phyloP scores from a whole-genome alignment of 305 asterid species.

The Rubia balearica region DNA sequence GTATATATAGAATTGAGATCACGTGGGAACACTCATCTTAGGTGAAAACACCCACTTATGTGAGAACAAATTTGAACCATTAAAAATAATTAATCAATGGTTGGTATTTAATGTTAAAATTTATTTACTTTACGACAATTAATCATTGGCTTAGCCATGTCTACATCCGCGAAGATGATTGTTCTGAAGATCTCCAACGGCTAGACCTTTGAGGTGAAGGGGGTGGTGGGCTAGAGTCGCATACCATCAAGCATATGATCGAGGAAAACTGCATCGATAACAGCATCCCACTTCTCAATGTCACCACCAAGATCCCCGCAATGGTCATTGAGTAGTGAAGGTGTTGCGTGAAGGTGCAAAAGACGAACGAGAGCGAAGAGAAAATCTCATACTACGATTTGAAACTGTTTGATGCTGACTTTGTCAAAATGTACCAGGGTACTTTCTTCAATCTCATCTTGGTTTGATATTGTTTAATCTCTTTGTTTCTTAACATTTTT shows the following conservation, averaged over 20 bases:
- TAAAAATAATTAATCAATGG: too few species aligned
- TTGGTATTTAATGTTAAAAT: too few species aligned
- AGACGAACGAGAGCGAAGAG: slow-evolving; percentile 21
- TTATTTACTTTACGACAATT: too few species aligned
- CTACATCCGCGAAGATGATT: slow-evolving; percentile 31
- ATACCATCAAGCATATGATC: slow-evolving; percentile 54
- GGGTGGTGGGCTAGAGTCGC: slow-evolving; percentile 43
- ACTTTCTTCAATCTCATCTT: slow-evolving; percentile 45
- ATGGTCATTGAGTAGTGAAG: slow-evolving; percentile 61
- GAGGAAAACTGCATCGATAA: slow-evolving; percentile 48
- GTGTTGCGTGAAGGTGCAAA: slow-evolving; percentile 38
- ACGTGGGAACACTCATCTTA: too few species aligned
- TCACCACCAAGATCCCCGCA: slow-evolving; percentile 43
- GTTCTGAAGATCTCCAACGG: slow-evolving; percentile 29
- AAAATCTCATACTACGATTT: slow-evolving; percentile 24
- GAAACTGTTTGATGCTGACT: slow-evolving; percentile 42
- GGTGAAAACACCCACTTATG: too few species aligned
- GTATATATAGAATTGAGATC: too few species aligned
- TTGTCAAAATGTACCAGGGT: slow-evolving; percentile 49
- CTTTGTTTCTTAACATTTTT: neutral
- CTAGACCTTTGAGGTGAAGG: slow-evolving; percentile 31
- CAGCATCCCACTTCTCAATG: slow-evolving; percentile 45
- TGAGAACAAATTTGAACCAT: too few species aligned
- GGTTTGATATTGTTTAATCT: slow-evolving; percentile 26
- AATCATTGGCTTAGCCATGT: slow-evolving; percentile 15